Evolutionary conservation across 768 basidiomycete species (phyloP), one percentile per base, ranked within the genome.

Genomic region (Phylloporus scabripes): DNA sequence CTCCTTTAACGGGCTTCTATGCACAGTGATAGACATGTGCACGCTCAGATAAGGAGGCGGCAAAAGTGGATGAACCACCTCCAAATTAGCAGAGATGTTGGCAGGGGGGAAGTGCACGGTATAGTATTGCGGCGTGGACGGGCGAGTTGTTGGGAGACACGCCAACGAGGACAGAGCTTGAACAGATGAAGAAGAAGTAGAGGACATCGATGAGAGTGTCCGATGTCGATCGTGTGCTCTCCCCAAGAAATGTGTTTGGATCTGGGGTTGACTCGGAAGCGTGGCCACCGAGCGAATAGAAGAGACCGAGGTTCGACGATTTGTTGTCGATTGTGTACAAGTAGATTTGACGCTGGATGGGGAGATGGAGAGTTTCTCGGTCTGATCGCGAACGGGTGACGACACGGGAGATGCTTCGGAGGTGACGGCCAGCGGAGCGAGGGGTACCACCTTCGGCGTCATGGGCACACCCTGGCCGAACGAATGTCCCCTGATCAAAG

Each of bases 401-500:
- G 78, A 67, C 3, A 73, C 70, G 24, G 72, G 67, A 8, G 75
- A 73, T 52, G 70, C 64, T 51, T 79, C 78, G 17, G 78, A 71
- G 8, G 79, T 76, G 38, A 82, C 76, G 1, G 81, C 80, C 45
- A 87, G 72, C 31, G 86, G 83, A 8, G 78, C 72, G 12, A 84
- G 70, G 70, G 70, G 66, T 3, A 74, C 68, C 36, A 79, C 77
- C 61, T 79, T 72, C 47, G 68, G 58, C 45, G 68, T 50, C 49
- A 63, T 60, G 2, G 62, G 53, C 21, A 61, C 45, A 36, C 65
- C 64, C 38, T 69, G 74, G 6, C 83, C 80, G 50, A 77, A 80
- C 0, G 86, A 86, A 53, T 82, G 75, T 8, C 85, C 85, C 48
- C 87, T 82, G 54, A 89, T 87, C 45, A 89, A 74, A 7, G 86